Percentiles rank a stretch among this genome's conserved stretches.
phyloP scores from a whole-genome alignment of 2,329 filamentous ascomycete genomes.

The Capronia americana region DNA sequence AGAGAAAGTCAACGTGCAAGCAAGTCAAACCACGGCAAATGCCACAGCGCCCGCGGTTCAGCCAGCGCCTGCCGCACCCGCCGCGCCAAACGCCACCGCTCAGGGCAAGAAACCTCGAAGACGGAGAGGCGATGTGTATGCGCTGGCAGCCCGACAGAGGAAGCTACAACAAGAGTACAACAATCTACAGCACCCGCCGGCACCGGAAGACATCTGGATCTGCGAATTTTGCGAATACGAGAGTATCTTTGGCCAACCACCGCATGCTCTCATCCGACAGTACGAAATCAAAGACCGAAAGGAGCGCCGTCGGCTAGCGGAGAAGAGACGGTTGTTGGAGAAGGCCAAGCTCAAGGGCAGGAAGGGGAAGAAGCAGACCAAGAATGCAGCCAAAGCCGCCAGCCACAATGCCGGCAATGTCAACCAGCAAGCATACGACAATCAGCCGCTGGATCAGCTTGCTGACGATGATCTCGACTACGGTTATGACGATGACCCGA shows the following conservation, averaged over 20 bases:
- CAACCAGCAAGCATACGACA: slow-evolving; percentile 52
- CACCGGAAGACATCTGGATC: slow-evolving; percentile 81
- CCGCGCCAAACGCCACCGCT: slow-evolving; percentile 50
- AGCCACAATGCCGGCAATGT: slow-evolving; percentile 43
- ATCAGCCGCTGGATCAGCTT: slow-evolving; percentile 49
- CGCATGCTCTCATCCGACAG: slow-evolving; percentile 80
- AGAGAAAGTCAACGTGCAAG: slow-evolving; percentile 57
- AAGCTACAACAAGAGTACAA: slow-evolving; percentile 76
- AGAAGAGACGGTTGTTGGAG: slow-evolving; percentile 81
- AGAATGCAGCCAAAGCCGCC: slow-evolving; percentile 63
- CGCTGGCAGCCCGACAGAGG: slow-evolving; percentile 76
- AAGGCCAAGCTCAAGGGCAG: slow-evolving; percentile 93
- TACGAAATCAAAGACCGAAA: slow-evolving; percentile 95
- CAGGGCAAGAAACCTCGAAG: slow-evolving; percentile 69
- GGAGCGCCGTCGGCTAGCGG: slow-evolving; percentile 81
- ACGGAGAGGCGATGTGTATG: slow-evolving; percentile 72
- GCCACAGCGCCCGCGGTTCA: slow-evolving; percentile 49
- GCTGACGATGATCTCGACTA: slow-evolving; percentile 58
- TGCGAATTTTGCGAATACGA: slow-evolving; percentile 99
- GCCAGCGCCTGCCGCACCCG: slow-evolving; percentile 42
- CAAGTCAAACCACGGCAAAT: slow-evolving; percentile 62
- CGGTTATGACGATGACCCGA: slow-evolving; percentile 59
- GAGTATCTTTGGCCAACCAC: slow-evolving; percentile 87
- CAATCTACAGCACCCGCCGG: slow-evolving; percentile 76
- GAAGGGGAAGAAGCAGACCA: slow-evolving; percentile 83